A percentile compares a stretch with the other conserved stretches of the same genome.
Conservation (phyloP, 75 land plant species). For the Cunninghamia lanceolata region DNA sequence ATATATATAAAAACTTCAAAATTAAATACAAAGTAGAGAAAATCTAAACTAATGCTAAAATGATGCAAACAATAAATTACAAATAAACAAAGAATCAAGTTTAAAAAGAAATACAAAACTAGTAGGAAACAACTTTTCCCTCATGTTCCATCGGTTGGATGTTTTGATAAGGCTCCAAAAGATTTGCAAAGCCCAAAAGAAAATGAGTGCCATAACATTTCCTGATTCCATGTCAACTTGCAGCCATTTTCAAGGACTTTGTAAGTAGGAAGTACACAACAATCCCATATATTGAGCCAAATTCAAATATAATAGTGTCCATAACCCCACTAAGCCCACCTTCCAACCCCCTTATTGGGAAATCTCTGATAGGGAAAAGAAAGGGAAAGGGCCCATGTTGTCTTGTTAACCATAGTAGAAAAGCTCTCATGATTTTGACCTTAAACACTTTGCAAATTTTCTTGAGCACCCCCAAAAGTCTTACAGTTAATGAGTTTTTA, state of each 20-base stretch:
- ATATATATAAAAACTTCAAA: too few species aligned
- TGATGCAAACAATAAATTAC: too few species aligned
- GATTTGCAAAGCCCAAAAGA: neutral
- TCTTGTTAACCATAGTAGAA: neutral
- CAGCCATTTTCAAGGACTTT: neutral
- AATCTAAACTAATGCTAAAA: too few species aligned
- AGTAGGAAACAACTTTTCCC: too few species aligned
- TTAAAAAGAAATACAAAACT: too few species aligned
- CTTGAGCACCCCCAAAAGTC: neutral
- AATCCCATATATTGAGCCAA: neutral
- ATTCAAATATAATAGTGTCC: neutral
- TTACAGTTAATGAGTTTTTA: neutral
- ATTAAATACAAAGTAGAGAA: too few species aligned
- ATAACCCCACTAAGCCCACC: neutral
- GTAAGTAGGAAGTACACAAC: neutral
- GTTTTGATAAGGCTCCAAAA: neutral
- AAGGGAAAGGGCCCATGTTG: neutral
- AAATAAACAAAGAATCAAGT: too few species aligned
- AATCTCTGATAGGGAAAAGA: neutral
- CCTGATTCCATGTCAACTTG: neutral
- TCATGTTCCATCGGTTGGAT: too few species aligned
- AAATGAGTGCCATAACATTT: neutral
- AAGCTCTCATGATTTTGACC: neutral
- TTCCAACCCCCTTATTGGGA: neutral
- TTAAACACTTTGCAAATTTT: neutral